Percentiles rank a stretch among this genome's conserved stretches.
Conservation (phyloP, 2,329 filamentous ascomycete species). For the Monilinia laxa region DNA sequence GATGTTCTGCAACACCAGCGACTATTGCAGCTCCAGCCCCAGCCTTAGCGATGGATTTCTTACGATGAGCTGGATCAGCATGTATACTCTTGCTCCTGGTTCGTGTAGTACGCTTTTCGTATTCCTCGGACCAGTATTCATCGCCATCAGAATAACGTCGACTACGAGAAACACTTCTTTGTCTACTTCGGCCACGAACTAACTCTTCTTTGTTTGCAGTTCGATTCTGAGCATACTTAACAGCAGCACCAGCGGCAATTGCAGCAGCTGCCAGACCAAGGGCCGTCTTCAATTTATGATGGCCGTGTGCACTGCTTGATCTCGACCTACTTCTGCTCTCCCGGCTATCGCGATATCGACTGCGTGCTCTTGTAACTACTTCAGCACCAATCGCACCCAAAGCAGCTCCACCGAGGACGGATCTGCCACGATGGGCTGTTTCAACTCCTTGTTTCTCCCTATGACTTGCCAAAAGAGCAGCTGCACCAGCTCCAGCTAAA, state of each 20-base stretch:
- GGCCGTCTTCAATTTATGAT: slow-evolving; percentile 58
- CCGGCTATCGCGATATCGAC: slow-evolving; percentile 57
- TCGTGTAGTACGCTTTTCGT: slow-evolving; percentile 38
- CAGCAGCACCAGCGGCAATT: slow-evolving; percentile 62
- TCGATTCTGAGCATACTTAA: slow-evolving; percentile 61
- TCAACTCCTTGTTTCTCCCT: slow-evolving; percentile 45
- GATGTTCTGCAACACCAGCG: slow-evolving; percentile 58
- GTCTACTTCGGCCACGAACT: slow-evolving; percentile 52
- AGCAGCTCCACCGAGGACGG: slow-evolving; percentile 53
- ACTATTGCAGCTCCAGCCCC: slow-evolving; percentile 55
- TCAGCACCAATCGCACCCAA: slow-evolving; percentile 63
- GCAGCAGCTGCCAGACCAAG: slow-evolving; percentile 63
- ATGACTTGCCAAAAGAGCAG: slow-evolving; percentile 58
- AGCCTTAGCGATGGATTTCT: slow-evolving; percentile 38
- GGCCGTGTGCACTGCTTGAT: slow-evolving; percentile 39
- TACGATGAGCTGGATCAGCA: slow-evolving; percentile 49
- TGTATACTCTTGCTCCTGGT: slow-evolving; percentile 50
- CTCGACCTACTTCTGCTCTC: slow-evolving; percentile 42
- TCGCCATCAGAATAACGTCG: slow-evolving; percentile 44
- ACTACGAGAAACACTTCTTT: slow-evolving; percentile 45
- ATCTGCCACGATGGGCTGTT: slow-evolving; percentile 35
- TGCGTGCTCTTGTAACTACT: slow-evolving; percentile 58
- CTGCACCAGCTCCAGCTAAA: slow-evolving; percentile 60
- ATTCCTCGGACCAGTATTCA: slow-evolving; percentile 29
- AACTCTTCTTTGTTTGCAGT: slow-evolving; percentile 61